A percentile compares a stretch with the other conserved stretches of the same genome.
These are phyloP conservation scores for Talaromyces piceae DNA, from an alignment of 2,329 filamentous ascomycete genomes.

Conservation along the genomic window DNA sequence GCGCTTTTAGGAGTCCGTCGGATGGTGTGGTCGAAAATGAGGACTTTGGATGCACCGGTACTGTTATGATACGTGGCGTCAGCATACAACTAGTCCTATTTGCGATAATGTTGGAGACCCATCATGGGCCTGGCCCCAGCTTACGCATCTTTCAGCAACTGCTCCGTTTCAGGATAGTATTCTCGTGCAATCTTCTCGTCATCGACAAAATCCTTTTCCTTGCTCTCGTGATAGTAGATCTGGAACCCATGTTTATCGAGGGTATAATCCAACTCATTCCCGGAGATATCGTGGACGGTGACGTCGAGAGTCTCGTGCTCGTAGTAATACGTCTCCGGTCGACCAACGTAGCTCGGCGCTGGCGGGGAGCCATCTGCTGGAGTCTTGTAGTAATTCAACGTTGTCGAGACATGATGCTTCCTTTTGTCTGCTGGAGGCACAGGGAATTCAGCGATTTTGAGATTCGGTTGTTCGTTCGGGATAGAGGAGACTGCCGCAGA, in stretches of 20 bases:
- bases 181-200: conserved; percentile 33
- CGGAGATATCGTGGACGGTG: conserved; percentile 36
- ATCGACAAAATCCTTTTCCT: conserved; percentile 34
- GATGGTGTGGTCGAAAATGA: conserved; percentile 47
- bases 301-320: conserved; percentile 33
- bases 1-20: conserved; percentile 27
- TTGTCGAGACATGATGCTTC: conserved; percentile 33
- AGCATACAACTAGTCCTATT: neutral
- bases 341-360: conserved; percentile 28
- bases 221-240: conserved; percentile 33
- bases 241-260: conserved; percentile 43
- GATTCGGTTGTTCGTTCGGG: conserved; percentile 4
- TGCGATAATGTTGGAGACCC: neutral
- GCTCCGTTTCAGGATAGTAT: conserved; percentile 43
- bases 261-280: conserved; percentile 36
- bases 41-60: conserved; percentile 36
- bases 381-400: conserved; percentile 42
- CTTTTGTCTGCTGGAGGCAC: conserved; percentile 15
- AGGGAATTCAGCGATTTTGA: conserved; percentile 10
- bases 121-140: conserved; percentile 2
- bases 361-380: conserved; percentile 38
- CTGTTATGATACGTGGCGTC: conserved; percentile 16
- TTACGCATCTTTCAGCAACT: conserved; percentile 37
- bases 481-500: conserved; percentile 23
- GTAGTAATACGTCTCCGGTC: conserved; percentile 36